A percentile compares a stretch with the other conserved stretches of the same genome.
phyloP scores from a whole-genome alignment of 345 rosid genomes.

The Syzygium grande region DNA sequence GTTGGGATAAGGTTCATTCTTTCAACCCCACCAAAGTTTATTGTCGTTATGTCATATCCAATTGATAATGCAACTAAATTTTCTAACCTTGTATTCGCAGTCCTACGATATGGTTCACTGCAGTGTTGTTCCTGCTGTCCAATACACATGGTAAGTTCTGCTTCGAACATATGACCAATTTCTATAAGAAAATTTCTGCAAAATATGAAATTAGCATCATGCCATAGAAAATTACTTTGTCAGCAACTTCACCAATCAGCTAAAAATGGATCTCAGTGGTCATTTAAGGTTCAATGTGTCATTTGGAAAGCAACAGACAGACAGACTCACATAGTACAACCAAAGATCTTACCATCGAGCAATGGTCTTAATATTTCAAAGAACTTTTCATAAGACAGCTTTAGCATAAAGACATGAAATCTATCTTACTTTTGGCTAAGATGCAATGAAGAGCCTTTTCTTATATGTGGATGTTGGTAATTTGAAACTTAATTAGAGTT shows the following conservation, averaged over 20 bases:
- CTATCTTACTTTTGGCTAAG: background rate
- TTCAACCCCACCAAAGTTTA: background rate
- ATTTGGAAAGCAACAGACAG: background rate
- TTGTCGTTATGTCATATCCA: background rate
- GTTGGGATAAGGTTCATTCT: slow-evolving; percentile 71
- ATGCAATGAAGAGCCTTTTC: background rate
- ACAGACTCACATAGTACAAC: background rate
- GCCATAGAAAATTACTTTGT: background rate
- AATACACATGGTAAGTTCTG: slow-evolving; percentile 58
- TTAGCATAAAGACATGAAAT: background rate
- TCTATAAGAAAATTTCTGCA: background rate
- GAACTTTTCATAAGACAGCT: background rate
- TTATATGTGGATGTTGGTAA: background rate
- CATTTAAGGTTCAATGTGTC: background rate
- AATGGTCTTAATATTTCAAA: background rate
- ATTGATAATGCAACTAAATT: background rate
- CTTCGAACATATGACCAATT: background rate
- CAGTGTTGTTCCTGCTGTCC: slow-evolving; percentile 59
- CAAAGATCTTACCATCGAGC: background rate
- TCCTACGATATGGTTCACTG: slow-evolving; percentile 71
- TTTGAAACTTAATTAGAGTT: background rate
- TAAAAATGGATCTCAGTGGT: background rate
- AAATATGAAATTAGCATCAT: background rate
- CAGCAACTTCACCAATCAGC: background rate
- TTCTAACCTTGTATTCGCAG: slow-evolving; percentile 29